These are phyloP conservation scores for Pyrrhoderma lamaoense DNA, from an alignment of 1,284 basidiomycete species.

Conservation along the genomic window DNA sequence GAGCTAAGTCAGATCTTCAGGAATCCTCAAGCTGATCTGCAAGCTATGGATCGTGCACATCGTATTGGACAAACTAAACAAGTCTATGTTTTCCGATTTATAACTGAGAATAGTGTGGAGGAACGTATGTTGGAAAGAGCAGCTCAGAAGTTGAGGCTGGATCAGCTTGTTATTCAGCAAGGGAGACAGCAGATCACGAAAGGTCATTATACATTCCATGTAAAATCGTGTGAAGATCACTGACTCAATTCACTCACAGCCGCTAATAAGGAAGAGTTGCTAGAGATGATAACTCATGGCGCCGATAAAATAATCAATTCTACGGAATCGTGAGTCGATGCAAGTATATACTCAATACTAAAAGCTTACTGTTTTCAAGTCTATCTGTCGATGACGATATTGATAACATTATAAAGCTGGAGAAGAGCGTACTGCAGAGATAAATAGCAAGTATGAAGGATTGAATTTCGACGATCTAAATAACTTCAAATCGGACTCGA, in stretches of 20 bases:
- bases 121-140: slow-evolving; percentile 96
- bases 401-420: slow-evolving; percentile 87
- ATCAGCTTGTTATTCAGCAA: slow-evolving; percentile 98
- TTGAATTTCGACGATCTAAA: slow-evolving; percentile 93
- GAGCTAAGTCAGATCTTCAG: slow-evolving; percentile 30
- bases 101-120: slow-evolving; percentile 91
- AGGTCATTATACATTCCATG: slow-evolving; percentile 33
- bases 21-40: slow-evolving; percentile 98
- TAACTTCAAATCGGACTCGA: slow-evolving; percentile 93
- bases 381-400: slow-evolving; percentile 88
- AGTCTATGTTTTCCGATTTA: slow-evolving; percentile 96
- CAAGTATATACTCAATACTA: background rate
- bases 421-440: slow-evolving; percentile 83
- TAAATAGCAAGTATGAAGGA: slow-evolving; percentile 90
- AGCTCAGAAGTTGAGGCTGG: slow-evolving; percentile 92
- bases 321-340: slow-evolving; percentile 45
- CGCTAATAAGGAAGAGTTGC: slow-evolving; percentile 91
- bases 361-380: slow-evolving; percentile 35
- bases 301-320: slow-evolving; percentile 95
- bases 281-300: slow-evolving; percentile 98
- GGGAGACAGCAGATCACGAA: slow-evolving; percentile 72
- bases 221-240: background rate
- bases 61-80: slow-evolving; percentile 99
- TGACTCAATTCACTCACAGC: slow-evolving; percentile 35
- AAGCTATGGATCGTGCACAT: slow-evolving; percentile 99